Evolutionary conservation across 2,329 filamentous ascomycete species (phyloP), one percentile per base, ranked within the genome.

Genomic region (Pseudogymnoascus sp.): DNA sequence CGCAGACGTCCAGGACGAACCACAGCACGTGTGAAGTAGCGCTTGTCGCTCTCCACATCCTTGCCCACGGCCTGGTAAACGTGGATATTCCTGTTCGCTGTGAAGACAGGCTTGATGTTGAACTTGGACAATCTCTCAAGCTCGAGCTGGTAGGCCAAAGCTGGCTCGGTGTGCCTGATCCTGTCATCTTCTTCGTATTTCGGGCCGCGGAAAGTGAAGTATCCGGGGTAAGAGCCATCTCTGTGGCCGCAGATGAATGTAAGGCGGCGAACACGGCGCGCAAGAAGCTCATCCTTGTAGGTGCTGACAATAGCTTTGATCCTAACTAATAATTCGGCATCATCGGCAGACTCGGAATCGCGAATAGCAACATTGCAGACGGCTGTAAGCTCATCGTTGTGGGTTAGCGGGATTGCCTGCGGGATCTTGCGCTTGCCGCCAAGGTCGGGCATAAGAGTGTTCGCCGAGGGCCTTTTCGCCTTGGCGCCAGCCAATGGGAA

Each of bases 51-150:
- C 74, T 97, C 92, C 39, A 92, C 89, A 59, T 90, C 90, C 82
- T 97, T 99, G 73, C 94, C 94, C 70, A 96, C 81, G 68, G 91
- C 94, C 81, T 97, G 92, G 78, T 97, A 99, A 64, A 99, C 92
- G 80, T 99, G 94, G 67, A 99, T 97, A 78, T 96, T 97, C 73
- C 95, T 90, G 82, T 99, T 99, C 78, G 97, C 92, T 0, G 94
- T 97, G 79, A 99, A 99, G 60, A 99, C 92, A 2, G 94, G 93
- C 80, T 92, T 95, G 78, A 97, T 96, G 79, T 92, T 88, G 85
- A 99, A 99, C 80, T 97, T 97, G 72, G 89, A 90, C 30, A 99
- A 85, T 75, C 94, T 90, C 64, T 87, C 89, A 67, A 99, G 87
- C 78, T 99, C 94, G 75, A 97, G 90, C 82, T 99, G 94, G 90